These are phyloP conservation scores for Hysterangium stoloniferum DNA, from an alignment of 768 basidiomycete species.

Conservation along the genomic window DNA sequence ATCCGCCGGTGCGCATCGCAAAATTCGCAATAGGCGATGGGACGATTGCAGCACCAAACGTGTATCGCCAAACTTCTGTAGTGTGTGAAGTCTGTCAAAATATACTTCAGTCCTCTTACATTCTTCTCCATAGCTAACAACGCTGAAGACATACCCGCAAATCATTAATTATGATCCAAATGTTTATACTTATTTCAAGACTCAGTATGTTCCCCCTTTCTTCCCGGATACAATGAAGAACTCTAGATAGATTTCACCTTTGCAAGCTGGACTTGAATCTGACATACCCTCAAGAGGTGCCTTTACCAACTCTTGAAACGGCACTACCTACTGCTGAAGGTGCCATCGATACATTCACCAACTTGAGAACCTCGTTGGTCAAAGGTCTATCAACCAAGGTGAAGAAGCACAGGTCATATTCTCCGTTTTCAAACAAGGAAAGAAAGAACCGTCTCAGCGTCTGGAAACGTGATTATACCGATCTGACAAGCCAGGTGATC, in stretches of 20 bases:
- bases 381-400: background rate
- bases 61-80: constrained; percentile 47
- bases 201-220: constrained; percentile 41
- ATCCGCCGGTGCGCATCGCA: constrained; percentile 59
- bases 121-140: constrained; percentile 34
- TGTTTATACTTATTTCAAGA: constrained; percentile 52
- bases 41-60: constrained; percentile 42
- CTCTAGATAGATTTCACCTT: constrained; percentile 38
- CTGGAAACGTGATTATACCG: constrained; percentile 40
- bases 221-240: background rate
- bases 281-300: constrained; percentile 55
- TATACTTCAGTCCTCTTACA: background rate
- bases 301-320: constrained; percentile 38
- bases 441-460: constrained; percentile 11
- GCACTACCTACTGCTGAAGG: constrained; percentile 7
- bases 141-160: constrained; percentile 69
- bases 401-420: background rate
- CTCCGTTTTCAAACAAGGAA: too few relatives aligned
- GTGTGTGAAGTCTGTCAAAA: constrained; percentile 25
- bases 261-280: constrained; percentile 63
- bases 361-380: background rate
- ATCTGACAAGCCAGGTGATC: constrained; percentile 42
- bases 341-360: constrained; percentile 1
- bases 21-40: constrained; percentile 71
- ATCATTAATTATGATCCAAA: constrained; percentile 63